phyloP scores from a whole-genome alignment of 2,329 filamentous ascomycete species.

The Epichloe scottii region DNA sequence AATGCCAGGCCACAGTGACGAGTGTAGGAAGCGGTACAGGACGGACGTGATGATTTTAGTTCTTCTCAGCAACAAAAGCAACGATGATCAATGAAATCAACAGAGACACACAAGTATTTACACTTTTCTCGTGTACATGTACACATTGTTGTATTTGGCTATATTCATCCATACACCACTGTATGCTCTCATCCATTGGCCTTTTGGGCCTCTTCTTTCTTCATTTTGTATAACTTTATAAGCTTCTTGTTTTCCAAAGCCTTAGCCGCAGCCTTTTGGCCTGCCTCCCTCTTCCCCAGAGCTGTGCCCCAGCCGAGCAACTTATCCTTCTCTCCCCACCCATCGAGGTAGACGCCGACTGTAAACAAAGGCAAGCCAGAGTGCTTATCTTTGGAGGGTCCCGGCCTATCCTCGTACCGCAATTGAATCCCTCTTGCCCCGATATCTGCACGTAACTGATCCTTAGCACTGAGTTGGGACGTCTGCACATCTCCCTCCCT shows the following conservation, averaged over 20 bases:
- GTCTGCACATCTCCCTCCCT: not conserved
- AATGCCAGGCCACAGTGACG: not conserved
- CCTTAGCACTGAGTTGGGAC: conserved; percentile 14
- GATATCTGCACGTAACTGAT: conserved; percentile 26
- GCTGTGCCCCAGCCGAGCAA: conserved; percentile 52
- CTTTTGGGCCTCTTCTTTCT: conserved; percentile 22
- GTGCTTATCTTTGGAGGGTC: conserved; percentile 40
- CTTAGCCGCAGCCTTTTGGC: conserved; percentile 49
- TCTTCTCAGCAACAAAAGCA: not conserved
- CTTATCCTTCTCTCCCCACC: conserved; percentile 53
- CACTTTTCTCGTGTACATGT: not conserved
- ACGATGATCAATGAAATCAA: not conserved
- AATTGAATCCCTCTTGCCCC: conserved; percentile 45
- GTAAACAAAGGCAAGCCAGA: conserved; percentile 45
- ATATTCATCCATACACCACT: not conserved
- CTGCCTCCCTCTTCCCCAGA: conserved; percentile 56
- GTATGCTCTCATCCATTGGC: not conserved
- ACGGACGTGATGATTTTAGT: not conserved
- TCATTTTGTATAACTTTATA: conserved; percentile 35
- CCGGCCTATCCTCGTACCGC: conserved; percentile 45
- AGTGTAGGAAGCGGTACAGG: not conserved
- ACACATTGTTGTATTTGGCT: too few relatives aligned
- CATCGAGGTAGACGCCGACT: conserved; percentile 52
- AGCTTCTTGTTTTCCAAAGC: conserved; percentile 56
- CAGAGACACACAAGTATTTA: not conserved